phyloP scores from a whole-genome alignment of 164 flowering plant genomes.

The Platanus orientalis region DNA sequence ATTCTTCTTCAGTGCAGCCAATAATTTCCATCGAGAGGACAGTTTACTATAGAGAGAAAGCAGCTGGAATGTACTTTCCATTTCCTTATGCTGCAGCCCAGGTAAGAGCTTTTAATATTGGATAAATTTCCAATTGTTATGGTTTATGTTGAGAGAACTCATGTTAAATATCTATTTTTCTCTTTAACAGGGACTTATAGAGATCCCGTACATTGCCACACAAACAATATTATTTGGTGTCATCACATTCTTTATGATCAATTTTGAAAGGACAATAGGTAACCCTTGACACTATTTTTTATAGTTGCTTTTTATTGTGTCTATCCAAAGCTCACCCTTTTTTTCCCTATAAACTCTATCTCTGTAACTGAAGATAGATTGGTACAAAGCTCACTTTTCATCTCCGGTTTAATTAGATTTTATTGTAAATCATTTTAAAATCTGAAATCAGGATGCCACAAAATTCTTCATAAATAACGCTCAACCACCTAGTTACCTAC shows the following conservation, averaged over 20 bases:
- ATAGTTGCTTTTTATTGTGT: too few relatives aligned
- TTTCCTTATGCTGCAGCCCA: slow-evolving; percentile 83
- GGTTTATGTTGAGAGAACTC: not conserved
- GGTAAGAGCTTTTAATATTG: slow-evolving; percentile 28
- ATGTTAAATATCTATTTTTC: not conserved
- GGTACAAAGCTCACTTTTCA: too few relatives aligned
- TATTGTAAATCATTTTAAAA: too few relatives aligned
- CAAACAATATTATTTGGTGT: slow-evolving; percentile 64
- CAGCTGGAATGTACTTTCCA: slow-evolving; percentile 87
- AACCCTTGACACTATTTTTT: slow-evolving; percentile 10
- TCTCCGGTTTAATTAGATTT: too few relatives aligned
- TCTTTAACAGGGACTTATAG: slow-evolving; percentile 72
- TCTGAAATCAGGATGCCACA: too few relatives aligned
- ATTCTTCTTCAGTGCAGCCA: slow-evolving; percentile 84
- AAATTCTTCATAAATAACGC: too few relatives aligned
- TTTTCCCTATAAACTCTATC: too few relatives aligned
- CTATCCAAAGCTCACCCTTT: too few relatives aligned
- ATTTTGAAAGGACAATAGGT: slow-evolving; percentile 66
- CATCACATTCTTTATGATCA: slow-evolving; percentile 81
- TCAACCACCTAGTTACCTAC: too few relatives aligned
- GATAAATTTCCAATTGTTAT: not conserved
- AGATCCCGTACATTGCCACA: slow-evolving; percentile 64
- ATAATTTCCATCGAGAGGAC: slow-evolving; percentile 82
- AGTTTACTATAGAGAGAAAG: slow-evolving; percentile 84
- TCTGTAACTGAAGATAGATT: too few relatives aligned